A percentile compares a stretch with the other conserved stretches of the same genome.
Conservation (phyloP, 495 filamentous ascomycete genomes). For the Xylaria longipes region DNA sequence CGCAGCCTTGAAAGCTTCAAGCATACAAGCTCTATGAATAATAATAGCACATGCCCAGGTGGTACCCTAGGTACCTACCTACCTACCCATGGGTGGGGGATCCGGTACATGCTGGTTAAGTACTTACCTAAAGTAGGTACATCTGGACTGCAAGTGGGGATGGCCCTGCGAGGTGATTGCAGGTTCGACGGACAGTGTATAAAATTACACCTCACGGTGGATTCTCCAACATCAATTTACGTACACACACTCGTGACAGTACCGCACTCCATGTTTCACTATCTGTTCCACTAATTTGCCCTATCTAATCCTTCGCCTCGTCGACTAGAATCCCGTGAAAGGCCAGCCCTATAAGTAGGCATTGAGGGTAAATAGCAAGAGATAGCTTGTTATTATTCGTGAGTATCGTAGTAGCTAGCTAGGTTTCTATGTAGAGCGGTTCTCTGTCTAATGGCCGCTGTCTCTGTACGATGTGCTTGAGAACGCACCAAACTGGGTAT, state of each 20-base stretch:
- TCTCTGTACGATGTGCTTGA: slow-evolving; percentile 12
- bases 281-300: not conserved
- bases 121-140: too few species aligned
- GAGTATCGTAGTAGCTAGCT: slow-evolving; percentile 3
- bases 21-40: too few species aligned
- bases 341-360: not conserved
- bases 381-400: slow-evolving; percentile 2
- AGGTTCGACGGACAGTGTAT: too few species aligned
- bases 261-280: not conserved
- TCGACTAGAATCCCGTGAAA: not conserved
- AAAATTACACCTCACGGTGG: too few species aligned
- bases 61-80: too few species aligned
- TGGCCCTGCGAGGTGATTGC: too few species aligned
- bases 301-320: not conserved
- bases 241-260: too few species aligned
- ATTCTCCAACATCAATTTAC: too few species aligned
- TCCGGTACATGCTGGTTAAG: too few species aligned
- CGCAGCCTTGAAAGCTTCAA: not conserved
- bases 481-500: slow-evolving; percentile 26
- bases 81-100: too few species aligned
- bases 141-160: too few species aligned
- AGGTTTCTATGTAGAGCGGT: slow-evolving; percentile 17
- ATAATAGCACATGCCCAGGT: too few species aligned
- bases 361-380: slow-evolving; percentile 2
- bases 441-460: slow-evolving; percentile 19